Percentiles rank a stretch among this genome's conserved stretches.
phyloP scores from a whole-genome alignment of 2,329 filamentous ascomycete genomes.

The Grosmannia penicillata region DNA sequence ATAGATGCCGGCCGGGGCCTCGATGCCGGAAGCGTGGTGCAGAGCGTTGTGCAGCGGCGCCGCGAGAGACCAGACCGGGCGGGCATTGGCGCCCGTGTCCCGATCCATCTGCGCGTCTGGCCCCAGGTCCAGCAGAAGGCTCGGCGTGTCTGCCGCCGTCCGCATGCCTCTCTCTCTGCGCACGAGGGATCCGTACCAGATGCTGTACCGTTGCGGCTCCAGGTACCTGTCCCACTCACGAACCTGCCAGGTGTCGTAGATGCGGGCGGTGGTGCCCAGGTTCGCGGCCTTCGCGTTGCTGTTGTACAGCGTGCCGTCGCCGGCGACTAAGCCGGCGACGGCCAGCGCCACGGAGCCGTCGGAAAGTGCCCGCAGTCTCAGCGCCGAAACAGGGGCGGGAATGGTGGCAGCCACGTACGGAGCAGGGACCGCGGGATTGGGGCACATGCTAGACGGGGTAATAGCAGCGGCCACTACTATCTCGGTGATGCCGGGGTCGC shows the following conservation, averaged over 20 bases:
- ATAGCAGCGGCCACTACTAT: constrained; percentile 17
- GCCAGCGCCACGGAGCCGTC: constrained; percentile 21
- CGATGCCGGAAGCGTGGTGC: constrained; percentile 14
- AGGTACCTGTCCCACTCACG: constrained; percentile 19
- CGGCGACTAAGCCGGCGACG: constrained; percentile 18
- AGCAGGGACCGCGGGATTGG: neutral
- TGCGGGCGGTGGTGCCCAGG: constrained; percentile 15
- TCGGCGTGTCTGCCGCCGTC: neutral
- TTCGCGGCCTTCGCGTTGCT: neutral
- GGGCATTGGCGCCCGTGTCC: too few species aligned
- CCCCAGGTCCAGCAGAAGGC: too few species aligned
- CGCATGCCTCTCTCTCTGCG: neutral
- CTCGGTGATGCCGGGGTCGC: constrained; percentile 15
- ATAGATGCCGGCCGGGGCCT: constrained; percentile 16
- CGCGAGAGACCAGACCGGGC: constrained; percentile 19
- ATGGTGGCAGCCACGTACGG: constrained; percentile 17
- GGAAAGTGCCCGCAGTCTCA: constrained; percentile 19
- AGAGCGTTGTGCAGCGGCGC: constrained; percentile 19
- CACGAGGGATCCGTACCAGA: constrained; percentile 24
- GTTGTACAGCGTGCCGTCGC: constrained; percentile 19
- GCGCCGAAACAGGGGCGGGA: constrained; percentile 16
- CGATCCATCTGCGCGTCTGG: too few species aligned
- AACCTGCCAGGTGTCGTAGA: constrained; percentile 20
- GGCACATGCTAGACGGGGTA: too few species aligned
- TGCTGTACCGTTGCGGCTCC: constrained; percentile 16